Percentiles rank a stretch among this genome's conserved stretches.
Conservation (phyloP, 176 grass and related monocot genomes). For the Phoenix roebelenii region DNA sequence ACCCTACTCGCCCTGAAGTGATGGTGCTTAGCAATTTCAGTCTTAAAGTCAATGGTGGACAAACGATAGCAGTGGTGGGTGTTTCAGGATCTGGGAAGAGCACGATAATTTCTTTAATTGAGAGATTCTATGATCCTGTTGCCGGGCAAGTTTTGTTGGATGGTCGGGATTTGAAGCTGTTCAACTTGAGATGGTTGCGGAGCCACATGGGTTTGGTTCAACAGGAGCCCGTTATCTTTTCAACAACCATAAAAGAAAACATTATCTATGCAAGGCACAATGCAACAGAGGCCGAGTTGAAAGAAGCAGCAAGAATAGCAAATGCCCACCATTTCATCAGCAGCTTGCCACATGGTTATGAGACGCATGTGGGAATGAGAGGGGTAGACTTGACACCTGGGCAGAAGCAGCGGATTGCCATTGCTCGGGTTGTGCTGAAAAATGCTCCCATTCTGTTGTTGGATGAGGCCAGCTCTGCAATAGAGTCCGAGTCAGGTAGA, state of each 20-base stretch:
- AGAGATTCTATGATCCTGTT: constrained; percentile 90
- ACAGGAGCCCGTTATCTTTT: constrained; percentile 96
- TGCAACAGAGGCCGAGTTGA: constrained; percentile 89
- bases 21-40: constrained; percentile 97
- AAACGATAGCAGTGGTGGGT: constrained; percentile 91
- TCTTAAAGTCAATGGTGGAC: constrained; percentile 85
- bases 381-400: constrained; percentile 94
- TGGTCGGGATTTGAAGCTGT: constrained; percentile 87
- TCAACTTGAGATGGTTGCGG: constrained; percentile 93
- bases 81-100: constrained; percentile 98
- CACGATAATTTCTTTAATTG: constrained; percentile 92
- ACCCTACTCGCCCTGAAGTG: constrained; percentile 74
- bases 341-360: constrained; percentile 95
- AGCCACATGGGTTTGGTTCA: constrained; percentile 95
- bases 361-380: constrained; percentile 94
- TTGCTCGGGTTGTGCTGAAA: constrained; percentile 90
- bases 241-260: constrained; percentile 94
- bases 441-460: constrained; percentile 95
- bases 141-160: constrained; percentile 95
- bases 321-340: constrained; percentile 99
- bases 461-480: constrained; percentile 89
- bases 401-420: constrained; percentile 92
- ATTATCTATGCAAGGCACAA: constrained; percentile 98
- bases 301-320: constrained; percentile 93
- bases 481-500: constrained; percentile 91